Conservation (phyloP, 306 rosid genomes). For the Bauhinia variegata region DNA sequence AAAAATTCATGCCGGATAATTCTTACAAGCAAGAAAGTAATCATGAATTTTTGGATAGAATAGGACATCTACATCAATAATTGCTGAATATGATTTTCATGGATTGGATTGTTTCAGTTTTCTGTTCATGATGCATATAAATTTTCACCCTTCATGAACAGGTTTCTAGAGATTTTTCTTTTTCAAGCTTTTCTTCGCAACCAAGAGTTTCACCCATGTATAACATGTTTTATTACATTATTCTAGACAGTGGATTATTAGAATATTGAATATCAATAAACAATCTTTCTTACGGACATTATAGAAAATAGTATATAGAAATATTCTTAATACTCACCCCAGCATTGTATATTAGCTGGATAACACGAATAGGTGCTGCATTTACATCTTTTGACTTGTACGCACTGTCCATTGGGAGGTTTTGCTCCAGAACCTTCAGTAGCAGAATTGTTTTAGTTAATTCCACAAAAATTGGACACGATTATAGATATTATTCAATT, state of each 20-base stretch:
- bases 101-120: conserved; percentile 24
- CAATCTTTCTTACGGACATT: background rate
- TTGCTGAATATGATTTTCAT: conserved; percentile 15
- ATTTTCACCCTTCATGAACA: conserved; percentile 15
- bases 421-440: conserved; percentile 79
- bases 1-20: too few species aligned
- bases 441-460: conserved; percentile 29
- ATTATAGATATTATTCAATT: background rate
- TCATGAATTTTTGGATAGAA: background rate
- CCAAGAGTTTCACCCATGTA: background rate
- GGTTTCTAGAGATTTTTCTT: background rate
- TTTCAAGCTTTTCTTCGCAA: conserved; percentile 2
- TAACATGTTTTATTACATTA: conserved; percentile 13
- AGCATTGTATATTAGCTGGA: conserved; percentile 82
- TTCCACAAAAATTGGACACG: background rate
- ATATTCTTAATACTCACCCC: conserved; percentile 68
- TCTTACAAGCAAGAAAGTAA: background rate
- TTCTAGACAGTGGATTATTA: conserved; percentile 4
- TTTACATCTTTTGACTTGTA: conserved; percentile 86
- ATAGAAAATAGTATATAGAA: conserved; percentile 13
- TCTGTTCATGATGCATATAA: background rate
- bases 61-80: conserved; percentile 15
- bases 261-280: conserved; percentile 10
- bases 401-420: conserved; percentile 83
- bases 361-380: conserved; percentile 92